Evolutionary conservation across 768 basidiomycete genomes (phyloP), one percentile per base, ranked within the genome.

Genomic region (Russula sp.): DNA sequence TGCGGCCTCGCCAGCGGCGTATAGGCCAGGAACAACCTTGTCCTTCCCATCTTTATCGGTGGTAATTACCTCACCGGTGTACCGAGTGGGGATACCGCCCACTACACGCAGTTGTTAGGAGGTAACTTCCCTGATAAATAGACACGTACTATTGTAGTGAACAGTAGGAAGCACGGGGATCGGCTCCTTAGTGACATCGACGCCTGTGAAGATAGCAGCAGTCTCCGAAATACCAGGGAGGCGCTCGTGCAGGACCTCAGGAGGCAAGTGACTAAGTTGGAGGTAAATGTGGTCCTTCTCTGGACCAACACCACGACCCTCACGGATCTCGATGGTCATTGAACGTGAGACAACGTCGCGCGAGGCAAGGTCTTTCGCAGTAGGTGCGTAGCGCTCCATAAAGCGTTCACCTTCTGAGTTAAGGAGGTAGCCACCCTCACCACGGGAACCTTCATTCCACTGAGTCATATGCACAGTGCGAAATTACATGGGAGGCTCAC

Each of bases 361-460:
- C 49, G 97, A 99, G 45, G 97, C 97, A 67, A 99, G 84, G 81
- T 99, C 97, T 81, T 98, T 98, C 65, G 97, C 97, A 47, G 96
- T 98, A 10, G 97, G 97, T 0, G 97, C 97, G 74, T 98, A 98
- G 74, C 96, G 92, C 76, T 98, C 96, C 97, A 99, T 99, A 81
- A 99, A 99, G 62, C 97, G 90, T 76, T 99, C 97, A 73, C 97
- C 97, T 79, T 98, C 89, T 9, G 93, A 91, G 79, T 99, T 98
- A 72, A 99, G 78, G 66, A 99, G 81, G 77, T 98, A 98, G 66
- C 97, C 97, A 78, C 97, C 97, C 75, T 99, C 97, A 70, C 97
- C 97, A 73, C 97, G 93, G 67, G 97, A 98, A 68, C 95, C 95
- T 94, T 67, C 63, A 38, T 38, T 29, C 60, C 22, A 11, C 42